Evolutionary conservation across 192 early-diverging fungal species (phyloP), one percentile per base, ranked within the genome.

Genomic region (Mortierella alpina): DNA sequence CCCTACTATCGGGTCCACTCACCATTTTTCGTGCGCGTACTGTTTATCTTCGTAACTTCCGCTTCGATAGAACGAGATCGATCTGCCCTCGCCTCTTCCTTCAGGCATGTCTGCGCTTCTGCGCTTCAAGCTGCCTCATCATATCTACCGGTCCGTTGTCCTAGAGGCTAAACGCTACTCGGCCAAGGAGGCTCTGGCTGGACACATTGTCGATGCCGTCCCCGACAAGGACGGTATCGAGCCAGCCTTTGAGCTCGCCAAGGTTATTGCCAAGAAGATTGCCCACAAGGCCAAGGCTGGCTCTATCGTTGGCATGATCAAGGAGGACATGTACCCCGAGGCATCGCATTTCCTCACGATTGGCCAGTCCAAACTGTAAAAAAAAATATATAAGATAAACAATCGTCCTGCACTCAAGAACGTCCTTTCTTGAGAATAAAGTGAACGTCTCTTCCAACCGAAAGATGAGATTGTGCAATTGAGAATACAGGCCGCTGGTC

Each of bases 31-130:
- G 40, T 12, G 31, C 9, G 9, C 31, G 9, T 12, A 41, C 31
- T 8, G 31, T 41, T 17, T 41, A 2, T 9, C 17, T 59, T 17
- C 40, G 10, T 59, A 59, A 9, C 23, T 49, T 14, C 17, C 31
- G 1, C 47, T 40, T 23, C 11, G 31, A 58, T 68, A 88, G 87
- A 93, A 93, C 74, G 93, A 93, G 82, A 87, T 94, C 8, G 92
- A 94, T 66, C 82, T 94, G 41, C 89, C 89, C 51, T 82, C 90
- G 18, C 89, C 91, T 47, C 72, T 93, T 9, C 84, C 85, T 44
- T 84, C 91, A 6, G 93, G 92, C 4, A 93, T 94, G 93, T 88
- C 88, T 0, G 89, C 88, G 0, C 75, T 94, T 14, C 73, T 94
- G 45, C 88, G 88, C 41, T 83, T 85, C 73, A 94, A 93, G 81